Conservation (phyloP, 2,329 filamentous ascomycete genomes). For the Colletotrichum falcatum region DNA sequence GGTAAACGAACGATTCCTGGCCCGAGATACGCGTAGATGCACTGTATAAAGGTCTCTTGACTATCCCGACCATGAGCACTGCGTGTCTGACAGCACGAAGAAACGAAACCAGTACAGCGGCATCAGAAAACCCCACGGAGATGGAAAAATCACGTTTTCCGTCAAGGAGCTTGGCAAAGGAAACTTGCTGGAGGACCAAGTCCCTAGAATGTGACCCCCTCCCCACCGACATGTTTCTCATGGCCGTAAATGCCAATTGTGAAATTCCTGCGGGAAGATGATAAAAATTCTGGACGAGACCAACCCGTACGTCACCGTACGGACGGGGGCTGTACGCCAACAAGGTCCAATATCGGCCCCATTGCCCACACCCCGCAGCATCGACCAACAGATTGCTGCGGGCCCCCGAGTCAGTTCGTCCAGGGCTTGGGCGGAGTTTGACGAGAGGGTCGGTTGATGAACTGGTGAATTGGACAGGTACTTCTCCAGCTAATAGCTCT, state of each 20-base stretch:
- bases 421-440: conserved; percentile 2
- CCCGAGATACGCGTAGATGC: conserved; percentile 5
- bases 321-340: conserved; percentile 18
- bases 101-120: neutral
- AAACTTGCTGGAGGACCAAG: conserved; percentile 5
- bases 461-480: neutral
- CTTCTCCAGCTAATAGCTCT: conserved; percentile 15
- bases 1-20: conserved; percentile 4
- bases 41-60: conserved; percentile 29
- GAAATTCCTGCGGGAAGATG: neutral
- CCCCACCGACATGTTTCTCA: neutral
- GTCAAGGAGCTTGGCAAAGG: conserved; percentile 7
- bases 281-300: neutral
- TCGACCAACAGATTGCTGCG: conserved; percentile 23
- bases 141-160: conserved; percentile 24
- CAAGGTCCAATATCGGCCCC: conserved; percentile 24
- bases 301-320: conserved; percentile 21
- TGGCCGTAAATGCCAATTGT: neutral
- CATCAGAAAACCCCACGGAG: neutral
- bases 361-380: conserved; percentile 15
- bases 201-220: conserved; percentile 9
- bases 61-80: neutral
- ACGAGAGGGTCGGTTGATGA: neutral
- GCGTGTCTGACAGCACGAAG: neutral
- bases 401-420: conserved; percentile 24